Percentiles rank a stretch among this genome's conserved stretches.
Evolutionary conservation across 768 basidiomycete species (phyloP).

Genomic region (Lactarius trivialis): DNA sequence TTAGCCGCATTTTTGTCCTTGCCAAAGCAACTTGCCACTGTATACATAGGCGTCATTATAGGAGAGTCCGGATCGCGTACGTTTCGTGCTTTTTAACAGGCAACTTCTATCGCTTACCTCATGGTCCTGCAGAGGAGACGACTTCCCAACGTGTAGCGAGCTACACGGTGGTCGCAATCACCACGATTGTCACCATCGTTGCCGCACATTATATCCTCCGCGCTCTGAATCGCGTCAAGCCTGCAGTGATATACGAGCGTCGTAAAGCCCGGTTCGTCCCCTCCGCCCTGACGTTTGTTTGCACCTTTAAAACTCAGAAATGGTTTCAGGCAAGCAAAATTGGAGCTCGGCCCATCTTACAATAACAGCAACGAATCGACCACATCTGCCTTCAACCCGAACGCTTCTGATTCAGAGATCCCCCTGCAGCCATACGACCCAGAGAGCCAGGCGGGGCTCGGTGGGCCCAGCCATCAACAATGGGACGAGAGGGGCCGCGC

Average conservation of each 20-base stretch:
- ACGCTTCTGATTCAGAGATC: conserved; percentile 38
- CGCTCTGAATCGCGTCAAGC: conserved; percentile 64
- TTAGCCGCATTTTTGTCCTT: conserved; percentile 76
- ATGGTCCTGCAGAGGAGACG: conserved; percentile 28
- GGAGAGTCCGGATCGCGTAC: conserved; percentile 28
- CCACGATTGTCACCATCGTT: conserved; percentile 60
- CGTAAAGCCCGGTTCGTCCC: conserved; percentile 58
- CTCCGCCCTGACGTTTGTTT: not conserved
- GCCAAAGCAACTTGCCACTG: conserved; percentile 88
- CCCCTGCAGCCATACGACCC: conserved; percentile 35
- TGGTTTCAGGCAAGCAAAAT: conserved; percentile 46
- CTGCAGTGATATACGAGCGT: conserved; percentile 57
- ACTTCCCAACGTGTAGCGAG: conserved; percentile 56
- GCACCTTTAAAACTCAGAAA: conserved; percentile 6
- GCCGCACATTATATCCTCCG: conserved; percentile 83
- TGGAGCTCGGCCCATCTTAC: conserved; percentile 24
- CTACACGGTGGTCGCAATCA: conserved; percentile 59
- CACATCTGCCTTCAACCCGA: conserved; percentile 24
- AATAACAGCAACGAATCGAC: conserved; percentile 22
- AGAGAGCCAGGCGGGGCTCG: conserved; percentile 15
- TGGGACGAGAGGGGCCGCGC: conserved; percentile 49
- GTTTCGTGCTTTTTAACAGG: not conserved
- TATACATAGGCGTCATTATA: conserved; percentile 83
- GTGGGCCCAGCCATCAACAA: conserved; percentile 35
- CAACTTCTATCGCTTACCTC: conserved; percentile 20